phyloP scores from a whole-genome alignment of 2,329 filamentous ascomycete genomes.

The Sclerotinia nivalis region DNA sequence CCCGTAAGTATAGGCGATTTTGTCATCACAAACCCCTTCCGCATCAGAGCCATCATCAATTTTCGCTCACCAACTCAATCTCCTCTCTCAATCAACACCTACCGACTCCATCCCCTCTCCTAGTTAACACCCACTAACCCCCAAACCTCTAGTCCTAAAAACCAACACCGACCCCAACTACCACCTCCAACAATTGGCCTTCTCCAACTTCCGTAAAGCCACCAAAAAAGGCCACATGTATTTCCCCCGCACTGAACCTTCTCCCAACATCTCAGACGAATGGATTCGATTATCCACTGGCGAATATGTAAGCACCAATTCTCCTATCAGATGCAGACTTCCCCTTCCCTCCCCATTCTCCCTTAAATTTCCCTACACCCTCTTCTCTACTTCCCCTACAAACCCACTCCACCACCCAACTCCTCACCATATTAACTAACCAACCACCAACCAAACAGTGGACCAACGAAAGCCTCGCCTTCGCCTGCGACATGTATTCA shows the following conservation, averaged over 20 bases:
- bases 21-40: neutral
- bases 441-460: slow-evolving; percentile 44
- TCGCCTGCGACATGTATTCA: slow-evolving; percentile 64
- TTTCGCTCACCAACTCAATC: slow-evolving; percentile 35
- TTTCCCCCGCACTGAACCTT: slow-evolving; percentile 50
- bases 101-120: slow-evolving; percentile 51
- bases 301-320: slow-evolving; percentile 41
- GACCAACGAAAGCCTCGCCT: slow-evolving; percentile 64
- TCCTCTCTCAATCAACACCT: slow-evolving; percentile 42
- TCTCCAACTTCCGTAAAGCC: slow-evolving; percentile 40
- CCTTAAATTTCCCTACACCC: neutral
- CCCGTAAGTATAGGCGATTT: slow-evolving; percentile 26
- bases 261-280: slow-evolving; percentile 55
- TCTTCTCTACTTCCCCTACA: neutral
- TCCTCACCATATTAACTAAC: neutral
- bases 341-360: neutral
- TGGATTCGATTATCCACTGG: slow-evolving; percentile 65
- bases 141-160: slow-evolving; percentile 45
- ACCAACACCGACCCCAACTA: slow-evolving; percentile 51
- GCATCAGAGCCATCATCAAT: neutral
- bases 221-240: slow-evolving; percentile 52
- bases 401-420: neutral
- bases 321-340: neutral
- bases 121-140: slow-evolving; percentile 44
- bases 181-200: slow-evolving; percentile 36